Evolutionary conservation across 352 stramenopile species (phyloP).

Genomic region (Globisporangium radiosum): DNA sequence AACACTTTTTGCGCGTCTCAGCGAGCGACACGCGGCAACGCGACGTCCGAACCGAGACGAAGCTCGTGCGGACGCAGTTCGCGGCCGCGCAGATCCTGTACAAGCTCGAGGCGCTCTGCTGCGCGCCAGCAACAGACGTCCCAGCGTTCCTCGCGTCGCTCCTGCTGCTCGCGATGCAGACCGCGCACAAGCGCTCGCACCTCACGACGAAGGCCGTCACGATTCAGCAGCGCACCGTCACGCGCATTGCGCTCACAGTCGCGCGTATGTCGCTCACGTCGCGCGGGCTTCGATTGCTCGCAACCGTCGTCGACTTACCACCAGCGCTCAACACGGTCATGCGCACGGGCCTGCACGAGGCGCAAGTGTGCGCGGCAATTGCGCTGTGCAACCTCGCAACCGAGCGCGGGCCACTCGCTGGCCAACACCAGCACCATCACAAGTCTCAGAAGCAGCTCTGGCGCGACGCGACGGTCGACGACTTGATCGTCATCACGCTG

Average conservation of each 20-base stretch:
- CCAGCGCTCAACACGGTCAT: constrained; percentile 78
- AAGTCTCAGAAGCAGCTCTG: constrained; percentile 34
- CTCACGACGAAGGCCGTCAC: constrained; percentile 32
- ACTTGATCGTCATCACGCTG: constrained; percentile 86
- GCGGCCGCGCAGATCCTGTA: constrained; percentile 44
- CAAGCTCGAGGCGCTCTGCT: constrained; percentile 54
- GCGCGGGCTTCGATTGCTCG: constrained; percentile 39
- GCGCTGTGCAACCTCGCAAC: constrained; percentile 82
- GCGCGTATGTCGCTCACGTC: constrained; percentile 42
- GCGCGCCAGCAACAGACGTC: constrained; percentile 24
- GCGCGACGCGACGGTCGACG: constrained; percentile 62
- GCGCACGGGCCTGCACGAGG: constrained; percentile 75
- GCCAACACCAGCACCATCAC: no score
- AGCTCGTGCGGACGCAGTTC: constrained; percentile 49
- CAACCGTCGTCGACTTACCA: constrained; percentile 41
- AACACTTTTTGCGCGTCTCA: constrained; percentile 47
- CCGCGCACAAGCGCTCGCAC: constrained; percentile 46
- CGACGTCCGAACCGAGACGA: constrained; percentile 33
- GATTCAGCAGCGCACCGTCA: constrained; percentile 48
- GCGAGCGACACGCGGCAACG: constrained; percentile 29
- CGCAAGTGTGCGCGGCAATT: constrained; percentile 78
- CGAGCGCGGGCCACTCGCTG: constrained; percentile 19
- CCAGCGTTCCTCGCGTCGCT: constrained; percentile 54
- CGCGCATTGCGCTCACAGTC: constrained; percentile 59
- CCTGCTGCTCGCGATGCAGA: constrained; percentile 52